phyloP scores from a whole-genome alignment of 768 basidiomycete species.

The Naganishia onofrii region DNA sequence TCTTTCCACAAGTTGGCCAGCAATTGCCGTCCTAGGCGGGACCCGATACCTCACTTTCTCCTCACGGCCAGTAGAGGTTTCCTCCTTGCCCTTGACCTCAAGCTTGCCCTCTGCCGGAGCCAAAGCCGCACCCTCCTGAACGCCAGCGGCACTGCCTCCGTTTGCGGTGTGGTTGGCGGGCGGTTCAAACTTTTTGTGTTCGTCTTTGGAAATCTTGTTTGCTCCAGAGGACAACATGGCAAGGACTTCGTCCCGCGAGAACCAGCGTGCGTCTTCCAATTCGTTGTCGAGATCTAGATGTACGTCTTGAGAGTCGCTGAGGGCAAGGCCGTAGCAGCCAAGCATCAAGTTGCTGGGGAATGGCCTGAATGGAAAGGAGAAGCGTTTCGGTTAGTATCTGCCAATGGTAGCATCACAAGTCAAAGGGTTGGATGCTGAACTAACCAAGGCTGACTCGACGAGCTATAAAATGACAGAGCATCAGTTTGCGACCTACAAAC shows the following conservation, averaged over 20 bases:
- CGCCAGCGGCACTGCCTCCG: slow-evolving; percentile 38
- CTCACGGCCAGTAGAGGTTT: slow-evolving; percentile 23
- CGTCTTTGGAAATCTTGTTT: slow-evolving; percentile 58
- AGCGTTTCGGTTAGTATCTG: too few species aligned
- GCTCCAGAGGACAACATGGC: slow-evolving; percentile 58
- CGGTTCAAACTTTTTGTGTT: slow-evolving; percentile 58
- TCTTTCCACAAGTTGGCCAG: slow-evolving; percentile 76
- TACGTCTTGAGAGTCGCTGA: slow-evolving; percentile 61
- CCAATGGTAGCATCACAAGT: too few species aligned
- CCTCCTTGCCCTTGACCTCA: slow-evolving; percentile 35
- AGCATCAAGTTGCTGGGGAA: slow-evolving; percentile 88
- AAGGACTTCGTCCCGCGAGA: slow-evolving; percentile 69
- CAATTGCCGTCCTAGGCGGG: slow-evolving; percentile 75
- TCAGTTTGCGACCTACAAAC: too few species aligned
- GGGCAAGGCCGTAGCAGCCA: slow-evolving; percentile 76
- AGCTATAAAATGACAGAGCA: slow-evolving; percentile 35
- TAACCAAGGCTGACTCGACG: slow-evolving; percentile 48
- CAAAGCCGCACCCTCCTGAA: slow-evolving; percentile 51
- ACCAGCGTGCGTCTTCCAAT: slow-evolving; percentile 91
- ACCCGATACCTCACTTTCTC: slow-evolving; percentile 59
- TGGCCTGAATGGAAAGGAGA: slow-evolving; percentile 60
- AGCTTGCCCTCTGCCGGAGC: slow-evolving; percentile 49
- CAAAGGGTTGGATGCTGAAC: background rate
- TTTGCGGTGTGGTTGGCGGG: slow-evolving; percentile 30
- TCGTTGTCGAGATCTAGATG: slow-evolving; percentile 89